phyloP scores from a whole-genome alignment of 1,284 basidiomycete genomes.

The Cerrena zonata region DNA sequence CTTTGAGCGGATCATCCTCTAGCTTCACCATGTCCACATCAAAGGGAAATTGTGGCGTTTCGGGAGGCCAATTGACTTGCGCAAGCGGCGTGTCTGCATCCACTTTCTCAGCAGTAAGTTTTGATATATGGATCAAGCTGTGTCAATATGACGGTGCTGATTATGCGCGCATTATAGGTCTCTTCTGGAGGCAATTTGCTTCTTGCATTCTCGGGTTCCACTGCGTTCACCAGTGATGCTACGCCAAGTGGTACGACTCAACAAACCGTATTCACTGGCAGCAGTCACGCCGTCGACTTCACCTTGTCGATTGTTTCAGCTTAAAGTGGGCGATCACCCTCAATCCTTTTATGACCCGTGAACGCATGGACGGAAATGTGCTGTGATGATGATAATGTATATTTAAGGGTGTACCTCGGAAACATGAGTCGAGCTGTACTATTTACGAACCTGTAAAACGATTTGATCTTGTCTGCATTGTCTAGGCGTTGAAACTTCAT shows the following conservation, averaged over 20 bases:
- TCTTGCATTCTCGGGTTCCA: slow-evolving; percentile 47
- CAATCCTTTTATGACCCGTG: too few relatives aligned
- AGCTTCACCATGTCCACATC: slow-evolving; percentile 35
- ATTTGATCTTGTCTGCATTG: too few relatives aligned
- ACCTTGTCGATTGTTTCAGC: slow-evolving; percentile 37
- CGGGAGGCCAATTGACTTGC: slow-evolving; percentile 28
- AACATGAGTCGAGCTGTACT: too few relatives aligned
- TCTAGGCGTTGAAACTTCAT: too few relatives aligned
- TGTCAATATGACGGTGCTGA: neutral
- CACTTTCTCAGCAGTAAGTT: slow-evolving; percentile 47
- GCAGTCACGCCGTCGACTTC: slow-evolving; percentile 37
- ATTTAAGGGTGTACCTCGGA: too few relatives aligned
- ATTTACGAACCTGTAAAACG: too few relatives aligned
- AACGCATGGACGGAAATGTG: too few relatives aligned
- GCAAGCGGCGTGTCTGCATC: slow-evolving; percentile 35
- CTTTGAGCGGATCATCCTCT: slow-evolving; percentile 23
- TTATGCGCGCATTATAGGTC: slow-evolving; percentile 28
- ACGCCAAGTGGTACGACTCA: slow-evolving; percentile 50
- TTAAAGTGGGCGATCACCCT: too few relatives aligned
- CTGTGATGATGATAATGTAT: too few relatives aligned
- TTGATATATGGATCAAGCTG: neutral
- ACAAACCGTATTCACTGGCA: slow-evolving; percentile 46
- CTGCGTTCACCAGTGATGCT: slow-evolving; percentile 45
- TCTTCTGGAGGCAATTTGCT: slow-evolving; percentile 43
- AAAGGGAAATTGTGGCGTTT: slow-evolving; percentile 37